Conservation (phyloP, 208 protist species). For the Wallacemonas rigidus region DNA sequence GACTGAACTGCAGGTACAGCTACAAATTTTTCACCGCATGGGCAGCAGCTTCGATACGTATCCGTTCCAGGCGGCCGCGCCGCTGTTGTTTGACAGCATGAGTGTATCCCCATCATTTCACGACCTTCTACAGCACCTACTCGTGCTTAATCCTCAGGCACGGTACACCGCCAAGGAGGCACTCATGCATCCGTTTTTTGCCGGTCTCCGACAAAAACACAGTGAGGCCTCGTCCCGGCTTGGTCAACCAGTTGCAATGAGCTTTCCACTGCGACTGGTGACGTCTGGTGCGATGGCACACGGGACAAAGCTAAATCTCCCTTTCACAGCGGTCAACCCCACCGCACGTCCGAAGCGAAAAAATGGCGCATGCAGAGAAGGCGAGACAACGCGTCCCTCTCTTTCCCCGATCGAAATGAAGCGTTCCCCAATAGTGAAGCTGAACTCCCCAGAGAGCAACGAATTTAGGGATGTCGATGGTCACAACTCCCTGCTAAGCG, state of each 20-base stretch:
- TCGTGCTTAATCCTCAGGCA: constrained; percentile 55
- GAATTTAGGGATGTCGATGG: background rate
- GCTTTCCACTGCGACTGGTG: constrained; percentile 4
- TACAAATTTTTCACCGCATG: constrained; percentile 55
- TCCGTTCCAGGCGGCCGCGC: constrained; percentile 28
- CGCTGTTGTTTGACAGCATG: constrained; percentile 49
- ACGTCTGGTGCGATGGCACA: background rate
- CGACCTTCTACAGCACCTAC: constrained; percentile 52
- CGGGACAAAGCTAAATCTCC: background rate
- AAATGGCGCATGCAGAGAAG: background rate
- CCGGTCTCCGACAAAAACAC: constrained; percentile 17
- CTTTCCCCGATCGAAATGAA: constrained; percentile 6
- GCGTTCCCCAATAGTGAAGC: background rate
- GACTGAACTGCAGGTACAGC: constrained; percentile 68
- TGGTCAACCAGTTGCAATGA: constrained; percentile 7
- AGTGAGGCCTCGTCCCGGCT: constrained; percentile 5
- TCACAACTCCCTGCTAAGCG: constrained; percentile 24
- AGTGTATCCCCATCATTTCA: constrained; percentile 33
- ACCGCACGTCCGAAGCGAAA: background rate
- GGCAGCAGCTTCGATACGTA: constrained; percentile 60
- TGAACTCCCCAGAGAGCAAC: background rate
- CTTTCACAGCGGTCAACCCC: constrained; percentile 13
- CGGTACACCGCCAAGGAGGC: constrained; percentile 55
- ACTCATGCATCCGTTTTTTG: constrained; percentile 63
- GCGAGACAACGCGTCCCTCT: background rate